A percentile compares a stretch with the other conserved stretches of the same genome.
Conservation (phyloP, 768 basidiomycete genomes). For the Harrya chromipes region DNA sequence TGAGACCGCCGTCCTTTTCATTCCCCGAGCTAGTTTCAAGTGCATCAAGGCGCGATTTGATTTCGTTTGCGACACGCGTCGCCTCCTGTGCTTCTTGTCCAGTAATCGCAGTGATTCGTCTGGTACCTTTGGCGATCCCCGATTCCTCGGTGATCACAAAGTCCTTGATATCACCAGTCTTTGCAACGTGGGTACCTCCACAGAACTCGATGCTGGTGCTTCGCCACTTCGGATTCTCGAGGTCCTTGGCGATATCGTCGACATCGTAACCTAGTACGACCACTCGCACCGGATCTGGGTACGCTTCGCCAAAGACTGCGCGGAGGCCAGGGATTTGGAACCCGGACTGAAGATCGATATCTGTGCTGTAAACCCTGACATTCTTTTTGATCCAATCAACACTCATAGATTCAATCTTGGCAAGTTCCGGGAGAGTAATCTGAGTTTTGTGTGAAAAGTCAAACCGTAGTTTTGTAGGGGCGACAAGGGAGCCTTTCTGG, state of each 20-base stretch:
- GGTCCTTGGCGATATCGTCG: constrained; percentile 80
- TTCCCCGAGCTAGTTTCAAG: constrained; percentile 62
- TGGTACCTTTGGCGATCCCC: constrained; percentile 97
- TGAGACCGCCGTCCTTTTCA: constrained; percentile 86
- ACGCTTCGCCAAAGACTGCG: constrained; percentile 96
- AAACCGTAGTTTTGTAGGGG: constrained; percentile 93
- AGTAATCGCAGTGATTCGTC: constrained; percentile 91
- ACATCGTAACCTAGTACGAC: constrained; percentile 87
- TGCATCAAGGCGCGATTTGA: constrained; percentile 59
- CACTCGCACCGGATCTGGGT: constrained; percentile 96
- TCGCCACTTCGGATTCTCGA: constrained; percentile 89
- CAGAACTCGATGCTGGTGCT: constrained; percentile 94
- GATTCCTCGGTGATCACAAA: constrained; percentile 94
- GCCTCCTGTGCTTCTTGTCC: constrained; percentile 90
- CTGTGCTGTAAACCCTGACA: constrained; percentile 85
- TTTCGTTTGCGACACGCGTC: constrained; percentile 59
- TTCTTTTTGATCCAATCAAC: constrained; percentile 89
- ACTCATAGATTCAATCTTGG: constrained; percentile 79
- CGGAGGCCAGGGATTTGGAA: constrained; percentile 89
- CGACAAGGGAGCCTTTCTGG: constrained; percentile 96
- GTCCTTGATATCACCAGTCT: constrained; percentile 96
- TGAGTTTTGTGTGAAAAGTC: constrained; percentile 97
- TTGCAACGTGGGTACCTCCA: constrained; percentile 98
- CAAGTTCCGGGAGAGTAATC: constrained; percentile 71
- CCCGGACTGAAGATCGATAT: constrained; percentile 73